These are phyloP conservation scores for Aspergillus udagawae DNA, from an alignment of 2,329 filamentous ascomycete genomes.

Conservation along the genomic window DNA sequence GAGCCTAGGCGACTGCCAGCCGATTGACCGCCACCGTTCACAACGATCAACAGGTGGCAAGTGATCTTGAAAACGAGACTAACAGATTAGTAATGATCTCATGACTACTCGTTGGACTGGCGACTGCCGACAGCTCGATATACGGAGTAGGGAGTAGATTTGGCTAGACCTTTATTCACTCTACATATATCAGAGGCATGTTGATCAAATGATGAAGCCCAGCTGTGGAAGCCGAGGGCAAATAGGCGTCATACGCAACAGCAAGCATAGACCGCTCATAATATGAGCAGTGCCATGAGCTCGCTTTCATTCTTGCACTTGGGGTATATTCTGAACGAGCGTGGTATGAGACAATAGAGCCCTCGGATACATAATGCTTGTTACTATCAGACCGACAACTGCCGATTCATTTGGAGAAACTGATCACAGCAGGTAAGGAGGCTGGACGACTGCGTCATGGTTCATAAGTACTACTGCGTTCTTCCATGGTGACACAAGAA, in stretches of 20 bases:
- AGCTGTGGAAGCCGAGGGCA: not conserved
- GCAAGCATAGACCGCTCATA: not conserved
- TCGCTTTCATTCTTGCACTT: not conserved
- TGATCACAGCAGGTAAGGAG: not conserved
- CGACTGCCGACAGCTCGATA: not conserved
- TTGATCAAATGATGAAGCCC: not conserved
- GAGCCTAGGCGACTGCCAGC: constrained; percentile 4
- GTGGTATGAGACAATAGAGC: not conserved
- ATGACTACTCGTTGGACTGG: not conserved
- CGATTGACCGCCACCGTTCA: constrained; percentile 13
- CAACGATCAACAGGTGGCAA: not conserved
- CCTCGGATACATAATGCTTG: not conserved
- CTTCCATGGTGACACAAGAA: not conserved
- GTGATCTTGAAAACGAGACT: not conserved
- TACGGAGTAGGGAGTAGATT: not conserved
- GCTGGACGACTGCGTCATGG: not conserved
- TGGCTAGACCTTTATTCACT: not conserved
- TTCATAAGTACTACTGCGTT: not conserved
- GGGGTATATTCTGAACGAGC: not conserved
- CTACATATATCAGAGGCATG: not conserved
- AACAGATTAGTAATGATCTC: not conserved
- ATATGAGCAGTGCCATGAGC: not conserved
- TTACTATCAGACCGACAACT: not conserved
- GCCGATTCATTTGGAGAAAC: not conserved
- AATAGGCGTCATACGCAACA: not conserved